Base-by-base conservation (phyloP, 2,329 filamentous ascomycete species). In the Nemania sp. region DNA sequence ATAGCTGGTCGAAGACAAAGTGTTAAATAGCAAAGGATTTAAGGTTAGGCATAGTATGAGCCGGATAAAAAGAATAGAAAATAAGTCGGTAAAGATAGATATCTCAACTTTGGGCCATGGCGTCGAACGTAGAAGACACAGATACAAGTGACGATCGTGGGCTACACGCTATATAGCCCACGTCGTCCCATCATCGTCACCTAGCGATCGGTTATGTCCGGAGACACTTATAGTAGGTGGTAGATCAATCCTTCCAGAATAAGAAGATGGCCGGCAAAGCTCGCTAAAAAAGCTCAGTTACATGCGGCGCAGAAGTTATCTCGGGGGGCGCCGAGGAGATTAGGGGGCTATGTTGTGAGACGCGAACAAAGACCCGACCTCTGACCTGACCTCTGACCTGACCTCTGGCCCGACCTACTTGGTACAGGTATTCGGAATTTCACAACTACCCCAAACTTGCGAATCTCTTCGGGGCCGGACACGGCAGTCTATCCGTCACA, bases 141-240 rank as follows among this genome's bases (percentile, higher is more conserved):
- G 27, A 20, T 18, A 24, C 11, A 18, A 38, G 20, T 22, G 56
- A 5, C 22, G 8, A 7, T 29, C 11, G 22, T 35, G 8, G 35
- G 54, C 41, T 38, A 35, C 11, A 18, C 47, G 8, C 18, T 45
- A 51, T 45, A 32, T 6, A n/a, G 15, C 18, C 41, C 2, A 4
- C 5, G 38, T 43, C 13, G 13, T 43, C 13, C 29, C 32, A 20
- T 27, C 1, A 5, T 20, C 15, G 45, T 52, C 32, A n/a, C 35
- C 35, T 52, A 26, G 11, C n/a, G 35, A 11, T 65, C 63, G 63
- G 63, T 29, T 27, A 65, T 65, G 20, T 61, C 63, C 63, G 63
- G 4, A 29, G 49, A 55, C n/a, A n/a, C n/a, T n/a, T n/a, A n/a
- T n/a, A n/a, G n/a, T n/a, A 41, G 27, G 38, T 26, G 22, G 20